Evolutionary conservation across 352 stramenopile genomes (phyloP), one percentile per base, ranked within the genome.

Genomic region (Globisporangium abappressorium): DNA sequence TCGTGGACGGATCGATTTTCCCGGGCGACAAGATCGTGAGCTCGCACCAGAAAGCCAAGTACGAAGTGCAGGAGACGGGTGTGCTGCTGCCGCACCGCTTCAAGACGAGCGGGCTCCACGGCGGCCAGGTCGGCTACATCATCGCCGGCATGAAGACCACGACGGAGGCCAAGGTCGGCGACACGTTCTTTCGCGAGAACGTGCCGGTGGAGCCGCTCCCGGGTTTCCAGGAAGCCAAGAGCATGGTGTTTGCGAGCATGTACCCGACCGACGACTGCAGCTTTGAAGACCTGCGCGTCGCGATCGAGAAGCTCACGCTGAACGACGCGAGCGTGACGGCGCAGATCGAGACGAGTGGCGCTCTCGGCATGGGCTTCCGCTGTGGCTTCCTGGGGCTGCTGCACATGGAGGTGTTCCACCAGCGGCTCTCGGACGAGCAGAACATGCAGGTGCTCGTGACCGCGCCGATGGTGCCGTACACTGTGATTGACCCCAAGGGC

Each of bases 241-340:
- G 84, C 28, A 99, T 99, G 97, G 97, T 99, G n/a, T 99, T 98
- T 82, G 97, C 97, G 7, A 98, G 90, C 68, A 97, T 99, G 71
- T 99, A 99, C 82, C 98, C 98, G 5, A 95, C 98, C 11, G 96
- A 99, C 57, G 90, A 96, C 60, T 96, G 91, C 64, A 96, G 84
- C 43, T 99, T 99, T 73, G 97, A 99, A 62, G 97, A 98, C 56
- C 74, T 99, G 57, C 89, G 91, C n/a, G 85, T 89, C 1, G 96
- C 97, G 7, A 97, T 99, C 18, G 94, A 98, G 64, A 93, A 97
- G 68, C 87, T 99, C 5, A 95, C 93, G 51, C 76, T 99, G 0
- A 99, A 99, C 70, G 98, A 99, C 75, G 95, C 96, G 3, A 98
- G 96, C 57, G 87, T 99, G 22, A 92, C 85, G 3, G 96, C 98